Base-by-base conservation (phyloP, 2,329 filamentous ascomycete species). In the Endoconidiophora laricicola region DNA sequence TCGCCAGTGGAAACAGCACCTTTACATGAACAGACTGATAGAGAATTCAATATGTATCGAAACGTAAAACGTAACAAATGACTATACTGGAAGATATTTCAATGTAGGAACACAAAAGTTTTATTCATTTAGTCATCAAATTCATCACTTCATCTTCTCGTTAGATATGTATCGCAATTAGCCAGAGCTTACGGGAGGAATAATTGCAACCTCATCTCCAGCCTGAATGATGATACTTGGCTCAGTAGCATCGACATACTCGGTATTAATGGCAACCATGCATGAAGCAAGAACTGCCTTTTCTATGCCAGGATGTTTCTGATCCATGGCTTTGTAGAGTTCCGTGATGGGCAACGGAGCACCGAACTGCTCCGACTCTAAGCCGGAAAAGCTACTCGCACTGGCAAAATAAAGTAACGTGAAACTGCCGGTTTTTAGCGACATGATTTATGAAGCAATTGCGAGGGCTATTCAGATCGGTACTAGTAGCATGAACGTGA, bases 131-230 rank as follows among this genome's bases (percentile, higher is more conserved):
- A 33, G 9, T 33, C 29, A 33, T 33, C 16, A 18, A 33, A 33
- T 12, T 33, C 29, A 33, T 33, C 3, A 33, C 29, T 33, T 33
- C 29, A 33, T 33, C 6, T 29, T 7, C 26, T 29, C 26, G 6
- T 29, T 2, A 33, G 4, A 33, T 33, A 33, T 5, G 45, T 40
- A 41, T 9, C 12, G 24, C 16, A 41, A 16, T 72, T 64, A 91
- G 3, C 86, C 86, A 37, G 86, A 87, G 69, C 86, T 93, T 56
- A 93, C 86, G 7, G 86, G 86, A 33, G 86, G 86, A 52, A 93
- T 90, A 36, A 93, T 82, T 40, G 83, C 86, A 50, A 93, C 84
- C 66, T 93, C 86, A 60, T 93, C 86, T 24, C 81, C 83, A 55
- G 77, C 76, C 47, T 77, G 65, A 52, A 93, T 82, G 50, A 76